Conservation (phyloP, 129 eudicot genomes). For the Saussurea involucrata region DNA sequence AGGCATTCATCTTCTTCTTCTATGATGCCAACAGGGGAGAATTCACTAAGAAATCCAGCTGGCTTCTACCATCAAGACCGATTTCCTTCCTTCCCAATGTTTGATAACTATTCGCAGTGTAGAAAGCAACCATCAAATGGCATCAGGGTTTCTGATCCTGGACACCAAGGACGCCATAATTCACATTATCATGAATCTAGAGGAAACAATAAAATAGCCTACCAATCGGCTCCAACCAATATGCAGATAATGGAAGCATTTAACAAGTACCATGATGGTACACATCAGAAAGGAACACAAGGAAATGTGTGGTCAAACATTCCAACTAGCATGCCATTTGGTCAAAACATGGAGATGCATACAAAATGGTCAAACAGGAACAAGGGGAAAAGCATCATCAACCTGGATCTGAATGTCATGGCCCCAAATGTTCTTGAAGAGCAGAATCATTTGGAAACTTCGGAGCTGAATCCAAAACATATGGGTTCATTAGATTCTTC, state of each 20-base stretch:
- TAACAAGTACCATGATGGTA: constrained; percentile 17
- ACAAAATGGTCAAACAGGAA: constrained; percentile 23
- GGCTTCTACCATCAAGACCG: constrained; percentile 20
- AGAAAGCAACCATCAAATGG: constrained; percentile 32
- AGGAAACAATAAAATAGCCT: constrained; percentile 9
- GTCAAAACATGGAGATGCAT: constrained; percentile 12
- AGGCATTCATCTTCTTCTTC: constrained; percentile 13
- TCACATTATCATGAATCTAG: constrained; percentile 10
- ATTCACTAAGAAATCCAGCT: constrained; percentile 23
- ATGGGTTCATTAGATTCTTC: constrained; percentile 29
- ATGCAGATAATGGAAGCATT: constrained; percentile 27
- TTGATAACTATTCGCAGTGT: constrained; percentile 18
- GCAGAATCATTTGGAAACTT: constrained; percentile 18
- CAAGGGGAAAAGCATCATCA: constrained; percentile 44
- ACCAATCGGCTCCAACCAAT: constrained; percentile 13
- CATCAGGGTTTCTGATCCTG: constrained; percentile 25
- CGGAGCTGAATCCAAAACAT: no score
- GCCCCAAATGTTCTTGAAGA: constrained; percentile 36
- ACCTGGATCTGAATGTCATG: constrained; percentile 40
- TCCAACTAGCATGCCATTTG: constrained; percentile 13
- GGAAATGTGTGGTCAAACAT: no score
- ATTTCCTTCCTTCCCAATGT: constrained; percentile 17
- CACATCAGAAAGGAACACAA: no score
- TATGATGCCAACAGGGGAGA: constrained; percentile 14
- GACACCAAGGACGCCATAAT: constrained; percentile 10